phyloP scores from a whole-genome alignment of 371 early-diverging fungal species.

The Mortierella sp. region DNA sequence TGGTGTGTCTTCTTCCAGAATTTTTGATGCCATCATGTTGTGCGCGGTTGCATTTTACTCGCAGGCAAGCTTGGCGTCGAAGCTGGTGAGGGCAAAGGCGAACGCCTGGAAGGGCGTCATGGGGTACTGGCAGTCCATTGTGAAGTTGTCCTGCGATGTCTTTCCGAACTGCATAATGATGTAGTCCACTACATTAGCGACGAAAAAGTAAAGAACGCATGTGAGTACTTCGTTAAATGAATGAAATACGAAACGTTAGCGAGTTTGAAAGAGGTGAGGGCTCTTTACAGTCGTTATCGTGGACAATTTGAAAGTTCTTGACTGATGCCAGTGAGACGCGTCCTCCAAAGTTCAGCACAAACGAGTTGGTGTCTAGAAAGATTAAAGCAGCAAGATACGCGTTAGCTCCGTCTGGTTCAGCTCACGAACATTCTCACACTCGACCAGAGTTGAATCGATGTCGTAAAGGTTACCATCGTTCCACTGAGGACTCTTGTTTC shows the following conservation, averaged over 20 bases:
- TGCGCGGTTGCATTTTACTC: conserved; percentile 63
- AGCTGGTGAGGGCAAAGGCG: conserved; percentile 93
- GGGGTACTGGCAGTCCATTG: conserved; percentile 97
- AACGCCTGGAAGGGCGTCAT: conserved; percentile 95
- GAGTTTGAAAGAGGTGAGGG: neutral
- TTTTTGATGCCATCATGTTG: neutral
- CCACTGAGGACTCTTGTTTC: conserved; percentile 96
- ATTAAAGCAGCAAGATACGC: neutral
- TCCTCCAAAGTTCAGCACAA: conserved; percentile 96
- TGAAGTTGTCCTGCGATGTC: conserved; percentile 84
- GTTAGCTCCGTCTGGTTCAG: neutral
- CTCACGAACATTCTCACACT: neutral
- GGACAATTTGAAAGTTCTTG: conserved; percentile 98
- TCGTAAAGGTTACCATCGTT: conserved; percentile 74
- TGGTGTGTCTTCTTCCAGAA: neutral
- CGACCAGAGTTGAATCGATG: neutral
- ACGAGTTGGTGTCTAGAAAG: conserved; percentile 89
- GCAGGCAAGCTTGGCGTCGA: conserved; percentile 93
- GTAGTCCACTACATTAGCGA: conserved; percentile 81
- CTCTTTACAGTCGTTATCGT: conserved; percentile 87
- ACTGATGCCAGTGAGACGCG: conserved; percentile 95
- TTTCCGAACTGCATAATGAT: conserved; percentile 98
- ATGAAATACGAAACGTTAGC: neutral
- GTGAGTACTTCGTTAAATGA: neutral
- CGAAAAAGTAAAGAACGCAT: neutral